These are phyloP conservation scores for Agarophyton chilense DNA, from an alignment of 23 red algal genomes.

Conservation along the genomic window DNA sequence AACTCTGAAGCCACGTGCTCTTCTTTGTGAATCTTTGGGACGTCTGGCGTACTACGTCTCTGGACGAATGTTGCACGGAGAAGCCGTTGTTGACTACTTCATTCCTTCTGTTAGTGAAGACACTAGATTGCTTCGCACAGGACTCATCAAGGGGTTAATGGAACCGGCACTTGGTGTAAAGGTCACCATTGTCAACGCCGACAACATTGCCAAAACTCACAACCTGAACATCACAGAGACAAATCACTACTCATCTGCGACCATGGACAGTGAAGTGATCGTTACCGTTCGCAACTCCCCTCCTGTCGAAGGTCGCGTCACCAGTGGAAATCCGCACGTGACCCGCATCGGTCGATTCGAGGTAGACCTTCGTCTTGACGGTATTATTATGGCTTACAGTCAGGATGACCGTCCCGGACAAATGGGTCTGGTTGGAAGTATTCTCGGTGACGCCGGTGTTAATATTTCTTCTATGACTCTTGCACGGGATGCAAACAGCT, in stretches of 20 bases:
- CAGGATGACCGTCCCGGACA: conserved; percentile 92
- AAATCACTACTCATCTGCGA: conserved; percentile 28
- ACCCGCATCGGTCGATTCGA: conserved; percentile 93
- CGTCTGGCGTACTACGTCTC: conserved; percentile 79
- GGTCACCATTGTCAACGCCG: conserved; percentile 97
- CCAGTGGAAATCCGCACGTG: conserved; percentile 76
- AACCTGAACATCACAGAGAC: conserved; percentile 82
- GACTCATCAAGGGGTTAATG: conserved; percentile 87
- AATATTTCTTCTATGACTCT: conserved; percentile 98
- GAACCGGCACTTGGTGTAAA: conserved; percentile 64
- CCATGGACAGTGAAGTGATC: conserved; percentile 50
- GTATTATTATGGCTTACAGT: conserved; percentile 85
- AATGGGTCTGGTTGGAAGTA: conserved; percentile 86
- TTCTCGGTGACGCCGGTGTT: conserved; percentile 89
- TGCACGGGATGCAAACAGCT: conserved; percentile 69
- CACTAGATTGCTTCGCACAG: conserved; percentile 89
- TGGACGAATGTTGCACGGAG: conserved; percentile 57
- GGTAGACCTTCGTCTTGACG: conserved; percentile 84
- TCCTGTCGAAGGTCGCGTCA: conserved; percentile 79
- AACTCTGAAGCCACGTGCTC: conserved; percentile 78
- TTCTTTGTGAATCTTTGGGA: conserved; percentile 81
- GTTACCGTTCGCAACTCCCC: conserved; percentile 76
- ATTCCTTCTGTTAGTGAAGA: conserved; percentile 65
- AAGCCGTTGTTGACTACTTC: conserved; percentile 75
- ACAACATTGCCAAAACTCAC: conserved; percentile 71